Percentiles rank a stretch among this genome's conserved stretches.
Evolutionary conservation across 257 asterid genomes (phyloP).

Genomic region (Datura wrightii): DNA sequence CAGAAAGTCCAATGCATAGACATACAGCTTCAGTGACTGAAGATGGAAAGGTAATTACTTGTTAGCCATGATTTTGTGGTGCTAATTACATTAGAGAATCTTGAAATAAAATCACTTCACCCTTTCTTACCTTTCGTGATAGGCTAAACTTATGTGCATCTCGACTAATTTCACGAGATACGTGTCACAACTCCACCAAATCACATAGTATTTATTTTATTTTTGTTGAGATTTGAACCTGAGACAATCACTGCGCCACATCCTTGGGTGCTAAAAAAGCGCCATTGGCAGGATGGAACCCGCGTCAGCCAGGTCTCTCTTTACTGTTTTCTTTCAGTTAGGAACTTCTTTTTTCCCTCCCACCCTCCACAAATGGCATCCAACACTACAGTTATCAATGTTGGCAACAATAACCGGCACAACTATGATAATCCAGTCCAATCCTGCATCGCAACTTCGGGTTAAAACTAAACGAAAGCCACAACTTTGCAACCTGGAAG

Average conservation of each 20-base stretch:
- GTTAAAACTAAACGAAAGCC: background rate
- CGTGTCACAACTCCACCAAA: no score
- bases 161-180: no score
- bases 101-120: background rate
- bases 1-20: constrained; percentile 77
- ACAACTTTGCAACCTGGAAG: background rate
- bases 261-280: no score
- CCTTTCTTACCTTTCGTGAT: no score
- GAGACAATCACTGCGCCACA: no score
- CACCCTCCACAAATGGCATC: constrained; percentile 3
- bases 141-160: no score
- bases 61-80: no score
- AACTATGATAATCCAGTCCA: background rate
- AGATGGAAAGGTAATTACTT: constrained; percentile 77
- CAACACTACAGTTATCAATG: background rate
- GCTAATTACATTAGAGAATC: background rate
- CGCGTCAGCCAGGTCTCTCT: no score
- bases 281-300: no score
- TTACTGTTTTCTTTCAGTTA: no score
- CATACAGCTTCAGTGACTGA: constrained; percentile 74
- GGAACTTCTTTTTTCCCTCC: background rate
- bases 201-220: no score
- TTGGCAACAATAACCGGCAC: background rate
- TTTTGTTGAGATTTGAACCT: no score
- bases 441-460: background rate